Conservation (phyloP, 2,329 filamentous ascomycete genomes). For the Aspergillus pseudonomiae region DNA sequence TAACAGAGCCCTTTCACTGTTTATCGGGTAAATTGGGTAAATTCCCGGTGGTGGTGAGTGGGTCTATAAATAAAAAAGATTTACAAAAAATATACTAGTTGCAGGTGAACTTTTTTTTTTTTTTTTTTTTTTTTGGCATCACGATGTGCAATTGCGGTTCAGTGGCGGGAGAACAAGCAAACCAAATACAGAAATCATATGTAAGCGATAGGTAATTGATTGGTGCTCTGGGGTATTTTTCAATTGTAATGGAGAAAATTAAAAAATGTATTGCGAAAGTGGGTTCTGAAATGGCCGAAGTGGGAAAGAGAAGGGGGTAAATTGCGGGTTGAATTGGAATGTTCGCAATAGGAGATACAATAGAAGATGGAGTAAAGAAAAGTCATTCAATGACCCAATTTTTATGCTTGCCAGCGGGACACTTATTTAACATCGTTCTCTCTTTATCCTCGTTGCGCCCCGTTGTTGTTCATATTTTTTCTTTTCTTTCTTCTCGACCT, state of each 20-base stretch:
- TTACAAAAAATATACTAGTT: not conserved
- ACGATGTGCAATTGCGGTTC: not conserved
- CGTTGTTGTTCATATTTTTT: not conserved
- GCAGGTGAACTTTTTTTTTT: not conserved
- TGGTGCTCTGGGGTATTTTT: not conserved
- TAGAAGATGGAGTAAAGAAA: not conserved
- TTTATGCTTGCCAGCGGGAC: not conserved
- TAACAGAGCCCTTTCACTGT: conserved; percentile 3
- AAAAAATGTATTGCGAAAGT: not conserved
- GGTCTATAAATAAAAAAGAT: not conserved
- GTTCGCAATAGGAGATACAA: not conserved
- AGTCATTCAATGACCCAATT: not conserved
- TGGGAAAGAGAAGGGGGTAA: not conserved
- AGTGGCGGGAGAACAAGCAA: not conserved
- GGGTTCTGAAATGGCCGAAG: not conserved
- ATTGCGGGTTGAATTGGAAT: not conserved
- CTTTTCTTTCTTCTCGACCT: not conserved
- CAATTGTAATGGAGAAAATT: not conserved
- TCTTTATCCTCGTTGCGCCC: not conserved
- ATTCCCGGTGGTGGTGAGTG: conserved; percentile 21
- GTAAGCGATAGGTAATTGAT: not conserved
- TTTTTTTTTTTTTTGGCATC: conserved; percentile 3
- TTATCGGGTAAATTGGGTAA: conserved; percentile 23
- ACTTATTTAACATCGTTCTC: not conserved
- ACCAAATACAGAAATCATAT: not conserved